A percentile compares a stretch with the other conserved stretches of the same genome.
Evolutionary conservation across 75 land plant genomes (phyloP).

Genomic region (Azolla pinnata): DNA sequence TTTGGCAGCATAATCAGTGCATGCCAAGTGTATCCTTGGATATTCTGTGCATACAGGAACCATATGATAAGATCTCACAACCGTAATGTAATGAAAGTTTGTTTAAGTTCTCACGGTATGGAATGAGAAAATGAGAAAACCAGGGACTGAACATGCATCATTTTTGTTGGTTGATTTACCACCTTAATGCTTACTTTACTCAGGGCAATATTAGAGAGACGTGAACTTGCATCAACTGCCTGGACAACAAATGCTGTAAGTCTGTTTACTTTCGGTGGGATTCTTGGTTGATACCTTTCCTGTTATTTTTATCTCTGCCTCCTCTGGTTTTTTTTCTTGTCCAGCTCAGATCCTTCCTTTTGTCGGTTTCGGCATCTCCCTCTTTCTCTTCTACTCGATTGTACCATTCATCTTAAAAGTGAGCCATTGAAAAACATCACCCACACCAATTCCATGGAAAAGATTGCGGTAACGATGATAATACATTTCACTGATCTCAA

Average conservation of each 20-base stretch:
- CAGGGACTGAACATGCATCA: too few species aligned
- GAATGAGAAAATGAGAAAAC: too few species aligned
- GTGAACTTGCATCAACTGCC: conserved; percentile 45
- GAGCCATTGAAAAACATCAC: neutral
- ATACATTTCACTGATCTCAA: neutral
- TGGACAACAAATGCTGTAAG: conserved; percentile 75
- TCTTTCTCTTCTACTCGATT: conserved; percentile 63
- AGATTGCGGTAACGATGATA: neutral
- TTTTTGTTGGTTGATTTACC: too few species aligned
- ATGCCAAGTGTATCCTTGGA: conserved; percentile 81
- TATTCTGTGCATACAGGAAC: too few species aligned
- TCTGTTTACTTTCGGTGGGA: too few species aligned
- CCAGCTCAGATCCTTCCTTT: conserved; percentile 70
- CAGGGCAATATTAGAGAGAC: conserved; percentile 67
- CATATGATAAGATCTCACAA: too few species aligned
- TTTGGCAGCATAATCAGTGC: conserved; percentile 89
- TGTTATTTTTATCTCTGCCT: neutral
- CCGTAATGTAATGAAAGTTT: too few species aligned
- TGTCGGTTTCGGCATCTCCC: conserved; percentile 54
- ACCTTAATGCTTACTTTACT: neutral
- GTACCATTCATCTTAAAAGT: conserved; percentile 76
- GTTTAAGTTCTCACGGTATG: too few species aligned
- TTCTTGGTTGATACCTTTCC: neutral
- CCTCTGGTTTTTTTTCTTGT: conserved; percentile 5
- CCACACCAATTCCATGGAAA: neutral